phyloP scores from a whole-genome alignment of 2,329 filamentous ascomycete genomes.

The Pseudogymnoascus destructans region DNA sequence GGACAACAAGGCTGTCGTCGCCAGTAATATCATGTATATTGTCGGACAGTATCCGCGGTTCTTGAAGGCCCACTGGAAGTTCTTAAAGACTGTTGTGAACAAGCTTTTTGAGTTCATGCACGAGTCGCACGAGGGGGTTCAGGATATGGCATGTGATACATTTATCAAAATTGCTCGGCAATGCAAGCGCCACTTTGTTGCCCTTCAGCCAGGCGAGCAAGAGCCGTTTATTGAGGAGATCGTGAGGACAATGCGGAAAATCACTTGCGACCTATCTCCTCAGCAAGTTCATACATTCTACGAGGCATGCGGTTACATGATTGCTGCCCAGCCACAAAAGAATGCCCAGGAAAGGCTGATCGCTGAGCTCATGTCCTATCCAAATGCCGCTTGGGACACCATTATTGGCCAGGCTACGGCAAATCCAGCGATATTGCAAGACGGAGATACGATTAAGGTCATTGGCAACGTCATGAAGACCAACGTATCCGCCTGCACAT shows the following conservation, averaged over 20 bases:
- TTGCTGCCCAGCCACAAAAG: constrained; percentile 92
- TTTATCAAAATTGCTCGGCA: constrained; percentile 99
- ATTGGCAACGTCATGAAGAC: constrained; percentile 99
- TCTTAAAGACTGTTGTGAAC: constrained; percentile 98
- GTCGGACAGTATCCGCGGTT: constrained; percentile 97
- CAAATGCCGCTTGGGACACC: constrained; percentile 87
- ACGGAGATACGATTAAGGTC: constrained; percentile 91
- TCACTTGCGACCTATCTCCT: constrained; percentile 85
- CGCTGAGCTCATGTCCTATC: constrained; percentile 80
- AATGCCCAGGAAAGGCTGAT: constrained; percentile 85
- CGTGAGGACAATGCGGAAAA: constrained; percentile 86
- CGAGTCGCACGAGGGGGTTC: constrained; percentile 96
- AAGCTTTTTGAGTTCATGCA: constrained; percentile 99
- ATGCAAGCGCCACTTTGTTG: constrained; percentile 94
- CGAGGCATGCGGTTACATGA: constrained; percentile 98
- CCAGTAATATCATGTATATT: constrained; percentile 99
- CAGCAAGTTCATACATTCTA: constrained; percentile 99
- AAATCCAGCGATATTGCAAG: constrained; percentile 76
- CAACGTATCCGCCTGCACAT: constrained; percentile 95
- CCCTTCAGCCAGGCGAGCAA: constrained; percentile 80
- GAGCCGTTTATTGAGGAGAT: constrained; percentile 99
- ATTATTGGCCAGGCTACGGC: constrained; percentile 82
- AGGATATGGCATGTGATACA: constrained; percentile 99
- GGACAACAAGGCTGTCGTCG: constrained; percentile 98
- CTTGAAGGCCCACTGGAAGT: constrained; percentile 98